These are phyloP conservation scores for Penicillium brevicompactum DNA, from an alignment of 2,329 filamentous ascomycete species.

Conservation along the genomic window DNA sequence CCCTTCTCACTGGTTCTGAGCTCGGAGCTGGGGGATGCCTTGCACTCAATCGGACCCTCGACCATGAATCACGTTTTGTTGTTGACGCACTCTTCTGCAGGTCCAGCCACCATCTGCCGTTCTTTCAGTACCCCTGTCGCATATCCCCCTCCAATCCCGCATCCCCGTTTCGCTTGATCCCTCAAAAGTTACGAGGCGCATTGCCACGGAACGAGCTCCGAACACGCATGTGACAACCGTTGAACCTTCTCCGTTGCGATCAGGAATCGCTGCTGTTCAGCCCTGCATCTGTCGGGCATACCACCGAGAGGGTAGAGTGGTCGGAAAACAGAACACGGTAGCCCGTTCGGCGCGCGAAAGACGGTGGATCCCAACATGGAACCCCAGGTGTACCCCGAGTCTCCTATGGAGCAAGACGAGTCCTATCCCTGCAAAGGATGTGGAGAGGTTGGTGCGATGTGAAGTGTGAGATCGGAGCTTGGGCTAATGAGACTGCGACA, in stretches of 20 bases:
- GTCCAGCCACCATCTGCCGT: constrained; percentile 19
- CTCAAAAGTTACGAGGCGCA: background rate
- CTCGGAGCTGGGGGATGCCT: constrained; percentile 12
- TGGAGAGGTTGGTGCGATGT: constrained; percentile 67
- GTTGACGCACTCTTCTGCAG: constrained; percentile 19
- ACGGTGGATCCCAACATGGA: constrained; percentile 47
- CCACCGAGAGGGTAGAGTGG: background rate
- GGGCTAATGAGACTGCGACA: constrained; percentile 42
- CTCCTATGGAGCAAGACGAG: constrained; percentile 75
- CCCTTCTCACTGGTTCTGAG: constrained; percentile 3
- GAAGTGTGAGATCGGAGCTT: background rate
- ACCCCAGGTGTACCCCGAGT: constrained; percentile 59
- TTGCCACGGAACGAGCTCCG: background rate
- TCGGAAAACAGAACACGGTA: background rate
- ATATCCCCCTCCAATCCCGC: constrained; percentile 21
- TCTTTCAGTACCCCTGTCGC: constrained; percentile 24
- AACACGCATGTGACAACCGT: background rate
- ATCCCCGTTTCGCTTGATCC: background rate
- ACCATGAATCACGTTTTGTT: constrained; percentile 4
- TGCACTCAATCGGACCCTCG: constrained; percentile 16
- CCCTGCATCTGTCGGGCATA: constrained; percentile 1
- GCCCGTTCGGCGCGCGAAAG: background rate
- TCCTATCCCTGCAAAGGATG: constrained; percentile 88
- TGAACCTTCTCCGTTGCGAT: background rate
- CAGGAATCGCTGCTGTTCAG: background rate